Conservation (phyloP, 768 basidiomycete genomes). For the Boletales sp. region DNA sequence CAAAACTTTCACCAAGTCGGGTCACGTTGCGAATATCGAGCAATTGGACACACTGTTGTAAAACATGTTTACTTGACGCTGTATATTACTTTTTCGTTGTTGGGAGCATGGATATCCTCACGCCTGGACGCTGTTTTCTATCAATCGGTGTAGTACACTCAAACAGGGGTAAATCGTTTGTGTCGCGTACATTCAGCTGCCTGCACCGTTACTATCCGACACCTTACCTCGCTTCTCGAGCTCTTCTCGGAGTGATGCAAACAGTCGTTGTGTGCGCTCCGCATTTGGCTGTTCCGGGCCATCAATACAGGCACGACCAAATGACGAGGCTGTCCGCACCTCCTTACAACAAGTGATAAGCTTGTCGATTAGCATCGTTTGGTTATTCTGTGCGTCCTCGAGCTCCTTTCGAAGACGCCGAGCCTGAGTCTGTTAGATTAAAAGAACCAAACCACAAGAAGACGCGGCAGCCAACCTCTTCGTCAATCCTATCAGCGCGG, state of each 20-base stretch:
- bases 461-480: constrained; percentile 55
- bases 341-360: constrained; percentile 85
- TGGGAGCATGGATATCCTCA: no score
- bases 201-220: constrained; percentile 41
- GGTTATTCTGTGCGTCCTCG: constrained; percentile 75
- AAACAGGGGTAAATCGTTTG: constrained; percentile 10
- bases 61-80: constrained; percentile 7
- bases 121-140: not conserved
- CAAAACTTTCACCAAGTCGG: constrained; percentile 73
- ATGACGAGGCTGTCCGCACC: constrained; percentile 42
- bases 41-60: constrained; percentile 70
- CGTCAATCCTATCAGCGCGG: constrained; percentile 64
- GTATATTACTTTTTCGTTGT: no score
- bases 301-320: constrained; percentile 10
- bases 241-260: constrained; percentile 79
- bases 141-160: constrained; percentile 7
- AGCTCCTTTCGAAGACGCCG: constrained; percentile 70
- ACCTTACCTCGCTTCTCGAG: constrained; percentile 65
- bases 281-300: constrained; percentile 64
- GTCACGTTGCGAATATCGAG: constrained; percentile 58
- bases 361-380: constrained; percentile 79
- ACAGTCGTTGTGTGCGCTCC: constrained; percentile 77
- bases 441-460: not conserved
- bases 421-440: constrained; percentile 39
- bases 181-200: constrained; percentile 35